Base-by-base conservation (phyloP, 2,329 filamentous ascomycete species). In the Arachnopeziza araneosa region DNA sequence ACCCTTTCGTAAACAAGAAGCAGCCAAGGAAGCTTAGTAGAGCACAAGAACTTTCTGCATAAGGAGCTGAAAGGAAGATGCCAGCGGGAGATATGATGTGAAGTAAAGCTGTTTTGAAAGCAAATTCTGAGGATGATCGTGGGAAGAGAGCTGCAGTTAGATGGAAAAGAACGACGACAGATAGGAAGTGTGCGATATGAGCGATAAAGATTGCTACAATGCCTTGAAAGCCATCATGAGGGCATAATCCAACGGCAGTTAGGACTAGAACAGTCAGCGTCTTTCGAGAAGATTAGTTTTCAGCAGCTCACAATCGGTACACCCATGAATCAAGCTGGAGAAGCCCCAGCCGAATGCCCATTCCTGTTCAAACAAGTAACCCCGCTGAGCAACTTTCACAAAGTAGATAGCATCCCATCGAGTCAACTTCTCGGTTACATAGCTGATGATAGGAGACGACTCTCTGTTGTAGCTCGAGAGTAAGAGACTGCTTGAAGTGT, bases 61-160 rank as follows among this genome's bases (percentile, higher is more conserved):
- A 96, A 0, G 93, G 91, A 0, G 93, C 88, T 0, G 89, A 93
- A 21, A 99, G 82, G 71, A 99, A 98, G 1, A 97, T 75, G 0
- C 93, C 93, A 0, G 90, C 95, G 0, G 95, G 93, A 0, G 90
- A 95, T 54, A 98, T 71, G 58, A 96, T 82, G 73, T 98, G 91
- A 54, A 98, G 77, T 19, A 83, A 76, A 2, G 91, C 85, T 9
- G 91, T 81, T 23, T 89, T 71, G 63, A 93, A 86, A 1, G 90
- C 82, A 50, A 88, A 73, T n/a, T 17, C 72, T 73, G 58, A 58
- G 26, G 55, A 52, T n/a, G 68, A 68, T 61, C 78, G 70, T 19
- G 74, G 74, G 58, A 83, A 83, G 10, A 93, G 68, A 8, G 80
- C 73, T 58, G 79, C 71, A 1, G 87, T 84, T 23, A 96, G 82